Evolutionary conservation across 140 eudicot species (phyloP).

Genomic region (Cichorium intybus): DNA sequence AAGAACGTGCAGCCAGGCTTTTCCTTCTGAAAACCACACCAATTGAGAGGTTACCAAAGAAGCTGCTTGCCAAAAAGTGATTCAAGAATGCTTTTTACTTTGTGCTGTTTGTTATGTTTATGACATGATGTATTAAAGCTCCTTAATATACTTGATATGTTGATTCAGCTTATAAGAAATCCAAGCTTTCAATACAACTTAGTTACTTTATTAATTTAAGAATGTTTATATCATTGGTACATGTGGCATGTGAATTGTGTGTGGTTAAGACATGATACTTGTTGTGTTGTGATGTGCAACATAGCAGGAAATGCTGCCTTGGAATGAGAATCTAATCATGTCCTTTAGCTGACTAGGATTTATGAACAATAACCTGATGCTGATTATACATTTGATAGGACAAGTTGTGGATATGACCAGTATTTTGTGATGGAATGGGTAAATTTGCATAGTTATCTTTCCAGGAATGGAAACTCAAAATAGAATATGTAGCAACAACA

Average conservation of each 20-base stretch:
- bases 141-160: constrained; percentile 13
- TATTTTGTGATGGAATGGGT: too few species aligned
- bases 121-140: constrained; percentile 11
- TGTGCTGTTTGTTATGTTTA: constrained; percentile 11
- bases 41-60: constrained; percentile 85
- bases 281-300: too few species aligned
- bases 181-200: too few species aligned
- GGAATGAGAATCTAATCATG: too few species aligned
- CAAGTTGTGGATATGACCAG: too few species aligned
- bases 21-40: constrained; percentile 86
- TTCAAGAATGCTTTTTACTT: constrained; percentile 11
- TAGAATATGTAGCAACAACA: too few species aligned
- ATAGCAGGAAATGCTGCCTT: too few species aligned
- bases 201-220: neutral
- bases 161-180: neutral
- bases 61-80: constrained; percentile 88
- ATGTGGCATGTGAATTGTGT: neutral
- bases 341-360: too few species aligned
- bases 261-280: neutral
- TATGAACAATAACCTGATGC: too few species aligned
- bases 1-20: constrained; percentile 97
- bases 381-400: too few species aligned
- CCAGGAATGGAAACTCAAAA: too few species aligned
- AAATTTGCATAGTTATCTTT: too few species aligned
- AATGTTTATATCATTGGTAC: neutral